Base-by-base conservation (phyloP, 306 rosid genomes). In the Citrullus colocynthis region DNA sequence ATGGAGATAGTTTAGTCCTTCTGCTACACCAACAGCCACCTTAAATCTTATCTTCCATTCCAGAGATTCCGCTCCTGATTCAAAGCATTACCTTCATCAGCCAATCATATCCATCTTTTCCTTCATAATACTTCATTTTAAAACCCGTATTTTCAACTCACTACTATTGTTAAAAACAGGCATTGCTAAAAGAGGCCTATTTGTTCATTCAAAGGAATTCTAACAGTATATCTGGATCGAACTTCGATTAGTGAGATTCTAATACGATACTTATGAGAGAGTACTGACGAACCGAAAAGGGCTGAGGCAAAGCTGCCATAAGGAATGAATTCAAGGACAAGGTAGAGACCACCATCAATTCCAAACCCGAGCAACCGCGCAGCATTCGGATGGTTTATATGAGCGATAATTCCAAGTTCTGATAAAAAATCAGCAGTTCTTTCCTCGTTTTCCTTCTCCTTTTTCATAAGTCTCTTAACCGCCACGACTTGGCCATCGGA, bases 371-470 rank as follows among this genome's bases (percentile, higher is more conserved):
- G 82, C 84, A 96, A 84, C 37, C 79, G 88, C 17, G 93, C 92
- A 18, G 96, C 96, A 72, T 92, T 90, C 7, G 86, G 88, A 83
- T 96, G 98, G 80, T 83, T 88, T 10, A 91, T 84, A 88, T 96
- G 99, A 2, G 97, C 99, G 65, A 96, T 91, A 36, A 96, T 91
- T 80, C 99, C 99, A 65, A 96, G 89, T 81, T 96, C 99, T 14
- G 91, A 81, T 75, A 96, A 79, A 88, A 91, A 96, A 76, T 92
- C 99, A 5, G 90, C 89, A 12, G 89, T 80, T 82, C 90, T 88
- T 30, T 96, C 96, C 58, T 88, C 93, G 0, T 84, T 82, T 21
- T 91, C 93, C 62, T 80, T 89, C 34, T 85, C 94, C 2, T 85
- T 86, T 80, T 84, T 90, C 88, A 79, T 89, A 32, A 96, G 85